Evolutionary conservation across 2,329 filamentous ascomycete genomes (phyloP), one percentile per base, ranked within the genome.

Genomic region (Neospermospora avenae): DNA sequence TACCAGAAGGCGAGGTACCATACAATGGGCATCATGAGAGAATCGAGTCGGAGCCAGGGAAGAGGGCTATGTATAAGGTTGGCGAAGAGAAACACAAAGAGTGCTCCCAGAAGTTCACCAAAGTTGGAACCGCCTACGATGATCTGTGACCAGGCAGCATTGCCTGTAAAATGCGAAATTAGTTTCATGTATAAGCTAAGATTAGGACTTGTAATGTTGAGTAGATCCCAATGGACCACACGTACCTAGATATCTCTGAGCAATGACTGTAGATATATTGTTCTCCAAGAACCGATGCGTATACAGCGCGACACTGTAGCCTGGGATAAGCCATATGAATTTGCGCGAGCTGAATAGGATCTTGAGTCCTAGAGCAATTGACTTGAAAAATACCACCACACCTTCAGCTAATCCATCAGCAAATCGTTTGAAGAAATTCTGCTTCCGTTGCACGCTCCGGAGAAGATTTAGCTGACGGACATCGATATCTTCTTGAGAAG

Each of bases 71-170:
- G 37, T 10, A 44, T 22, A 11, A 42, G n/a, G 22, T 6, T 55
- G 6, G 52, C 31, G 39, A 55, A 45, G 24, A 45, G n/a, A 14
- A 55, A 55, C 2, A 55, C 52, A 10, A 44, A 42, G 5, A 55
- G 14, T 24, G 52, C 52, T 1, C 52, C 52, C 16, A 55, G 39
- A 31, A 55, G 52, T 44, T 44, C 52, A 10, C 52, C 52, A 14
- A 55, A 42, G 25, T 44, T 42, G 10, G 52, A 55, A 10, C 52
- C 52, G 14, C 37, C 52, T 14, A 55, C 52, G 3, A 55, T 42
- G 24, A 55, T 55, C 11, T 55, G 52, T 25, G 52, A 55, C 52
- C 37, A 55, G 28, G 52, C 52, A 22, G 52, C 52, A 13, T 55
- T 42, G 20, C 24, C 52, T 55, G n/a, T n/a, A 20, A 16, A 6